A percentile compares a stretch with the other conserved stretches of the same genome.
These are phyloP conservation scores for Pterulicium gracile DNA, from an alignment of 1,284 basidiomycete genomes.

Conservation along the genomic window DNA sequence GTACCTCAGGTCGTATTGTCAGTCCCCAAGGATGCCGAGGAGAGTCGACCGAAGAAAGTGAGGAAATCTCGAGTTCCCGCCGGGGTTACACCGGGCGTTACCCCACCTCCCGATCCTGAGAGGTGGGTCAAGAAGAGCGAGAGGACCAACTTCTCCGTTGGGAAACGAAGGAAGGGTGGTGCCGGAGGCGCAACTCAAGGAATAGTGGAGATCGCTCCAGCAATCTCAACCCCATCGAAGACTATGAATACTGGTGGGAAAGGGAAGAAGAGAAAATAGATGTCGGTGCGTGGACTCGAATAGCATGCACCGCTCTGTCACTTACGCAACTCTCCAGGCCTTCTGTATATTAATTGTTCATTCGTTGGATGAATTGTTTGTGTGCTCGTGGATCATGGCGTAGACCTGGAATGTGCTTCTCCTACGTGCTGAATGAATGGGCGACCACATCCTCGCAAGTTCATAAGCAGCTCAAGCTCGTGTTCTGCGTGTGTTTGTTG, in stretches of 20 bases:
- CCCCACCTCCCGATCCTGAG: conserved; percentile 69
- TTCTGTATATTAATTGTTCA: no score
- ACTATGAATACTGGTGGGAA: conserved; percentile 28
- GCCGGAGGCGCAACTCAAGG: conserved; percentile 56
- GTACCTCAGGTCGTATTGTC: conserved; percentile 16
- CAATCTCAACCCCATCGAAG: conserved; percentile 15
- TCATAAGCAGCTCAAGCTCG: no score
- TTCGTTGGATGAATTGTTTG: no score
- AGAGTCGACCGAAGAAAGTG: conserved; percentile 34
- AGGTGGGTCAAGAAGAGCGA: conserved; percentile 78
- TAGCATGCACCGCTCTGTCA: no score
- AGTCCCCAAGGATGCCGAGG: conserved; percentile 14
- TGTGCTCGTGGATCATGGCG: no score
- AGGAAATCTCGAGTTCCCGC: conserved; percentile 58
- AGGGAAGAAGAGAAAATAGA: conserved; percentile 39
- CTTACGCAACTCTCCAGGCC: no score
- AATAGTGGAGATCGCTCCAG: conserved; percentile 23
- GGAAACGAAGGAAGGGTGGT: conserved; percentile 33
- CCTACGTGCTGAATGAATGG: no score
- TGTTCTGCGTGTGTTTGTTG: no score
- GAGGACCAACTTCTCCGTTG: conserved; percentile 41
- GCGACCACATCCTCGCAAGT: no score
- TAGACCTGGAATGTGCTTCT: no score
- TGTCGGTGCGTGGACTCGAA: no score
- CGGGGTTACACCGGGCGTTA: conserved; percentile 63